Conservation (phyloP, 2,329 filamentous ascomycete species). For the Fusarium albosuccineum region DNA sequence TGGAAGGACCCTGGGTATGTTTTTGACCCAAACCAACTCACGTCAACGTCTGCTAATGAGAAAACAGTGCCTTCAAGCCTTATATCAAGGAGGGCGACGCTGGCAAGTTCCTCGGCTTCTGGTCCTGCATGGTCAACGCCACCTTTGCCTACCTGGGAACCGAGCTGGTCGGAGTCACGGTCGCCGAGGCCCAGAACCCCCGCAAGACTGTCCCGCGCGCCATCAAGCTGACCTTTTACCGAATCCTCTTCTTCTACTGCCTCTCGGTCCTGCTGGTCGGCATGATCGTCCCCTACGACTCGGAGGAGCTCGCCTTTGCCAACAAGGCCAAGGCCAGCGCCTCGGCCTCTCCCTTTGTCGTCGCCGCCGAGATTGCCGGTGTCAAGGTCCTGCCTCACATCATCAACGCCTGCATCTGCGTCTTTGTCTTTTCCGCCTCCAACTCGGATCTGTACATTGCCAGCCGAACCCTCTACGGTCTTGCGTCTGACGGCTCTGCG, state of each 20-base stretch:
- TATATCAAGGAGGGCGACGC: constrained; percentile 45
- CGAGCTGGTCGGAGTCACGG: constrained; percentile 82
- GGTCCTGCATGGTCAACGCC: constrained; percentile 80
- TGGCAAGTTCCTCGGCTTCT: constrained; percentile 73
- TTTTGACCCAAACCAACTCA: not conserved
- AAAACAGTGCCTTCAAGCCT: constrained; percentile 53
- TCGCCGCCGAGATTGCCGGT: constrained; percentile 74
- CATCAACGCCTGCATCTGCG: constrained; percentile 79
- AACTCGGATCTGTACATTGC: constrained; percentile 85
- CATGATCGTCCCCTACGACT: constrained; percentile 82
- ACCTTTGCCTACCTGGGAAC: constrained; percentile 85
- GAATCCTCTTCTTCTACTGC: constrained; percentile 85
- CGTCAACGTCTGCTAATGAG: constrained; percentile 1
- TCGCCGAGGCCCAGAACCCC: constrained; percentile 84
- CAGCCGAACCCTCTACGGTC: constrained; percentile 78
- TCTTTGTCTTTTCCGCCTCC: constrained; percentile 82
- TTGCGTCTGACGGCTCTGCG: constrained; percentile 78
- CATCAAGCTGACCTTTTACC: constrained; percentile 85
- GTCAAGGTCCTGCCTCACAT: constrained; percentile 75
- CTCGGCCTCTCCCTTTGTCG: constrained; percentile 77
- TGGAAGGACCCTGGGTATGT: constrained; percentile 68
- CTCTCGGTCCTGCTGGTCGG: constrained; percentile 80
- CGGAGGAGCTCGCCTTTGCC: constrained; percentile 69
- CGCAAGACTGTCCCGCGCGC: constrained; percentile 81
- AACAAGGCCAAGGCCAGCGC: constrained; percentile 55